Base-by-base conservation (phyloP, 768 basidiomycete genomes). In the Daedaleopsis sinensis region DNA sequence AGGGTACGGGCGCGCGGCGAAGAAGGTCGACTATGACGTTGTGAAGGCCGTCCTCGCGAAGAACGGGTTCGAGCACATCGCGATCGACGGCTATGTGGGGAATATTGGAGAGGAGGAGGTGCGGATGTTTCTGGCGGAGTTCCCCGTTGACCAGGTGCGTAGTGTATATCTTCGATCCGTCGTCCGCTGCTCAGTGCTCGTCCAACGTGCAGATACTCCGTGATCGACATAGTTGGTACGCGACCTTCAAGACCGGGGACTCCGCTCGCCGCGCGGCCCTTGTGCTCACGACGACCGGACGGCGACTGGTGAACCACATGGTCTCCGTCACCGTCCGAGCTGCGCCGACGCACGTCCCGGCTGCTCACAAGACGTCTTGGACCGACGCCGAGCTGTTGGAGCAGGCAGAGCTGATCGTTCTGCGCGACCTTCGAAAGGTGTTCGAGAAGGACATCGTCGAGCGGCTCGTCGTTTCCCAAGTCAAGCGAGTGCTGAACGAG, bases 141-240 rank as follows among this genome's bases (percentile, higher is more conserved):
- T 93, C 74, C 79, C 85, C 63, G 82, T 90, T 19, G 85, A 93
- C 51, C 81, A 85, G 81, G 91, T 91, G 75, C 69, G 87, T 60
- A 27, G 23, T 5, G 13, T 12, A 37, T 51, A 51, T 37, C 53
- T 57, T 57, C 67, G 57, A 56, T 37, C 44, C 7, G 59, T 52
- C 37, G 59, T 52, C 57, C 51, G 44, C 37, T 58, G n/a, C 39
- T 60, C 11, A 53, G 37, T 51, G 39, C 57, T 36, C 56, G 32
- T 16, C 38, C 13, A 8, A 10, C 23, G 44, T 18, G 39, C 58
- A 93, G 90, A 80, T 95, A 27, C 77, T 94, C 1, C 83, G 84
- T 63, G 90, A 91, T 71, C 81, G 83, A 53, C 74, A 76, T 1
- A 90, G 87, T 11, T 89, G 92, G 80, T 96, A 94, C 70, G 82